Percentiles rank a stretch among this genome's conserved stretches.
These are phyloP conservation scores for Triticum aestivum DNA, from an alignment of 176 grass and related monocot genomes.

Conservation along the genomic window IWGSC_CS_RefSeq_v2.1 NC_057799.1:547323812-547324311, in stretches of 20 bases:
- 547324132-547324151: neutral
- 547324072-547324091: neutral
- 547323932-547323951: neutral
- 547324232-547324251: neutral
- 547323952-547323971: slow-evolving; percentile 11
- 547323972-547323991: neutral
- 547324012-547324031: neutral
- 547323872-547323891: slow-evolving; percentile 28
- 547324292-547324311: neutral
- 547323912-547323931: slow-evolving; percentile 1
- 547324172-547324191: too few relatives aligned
- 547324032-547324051: slow-evolving; percentile 21
- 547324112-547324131: slow-evolving; percentile 15
- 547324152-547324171: neutral
- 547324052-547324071: slow-evolving; percentile 16
- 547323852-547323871: slow-evolving; percentile 25
- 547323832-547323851: slow-evolving; percentile 15
- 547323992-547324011: slow-evolving; percentile 4
- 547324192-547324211: too few relatives aligned
- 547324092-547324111: neutral
- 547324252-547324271: neutral
- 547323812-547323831: neutral
- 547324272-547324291: neutral
- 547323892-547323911: neutral
- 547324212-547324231: neutral